Percentiles rank a stretch among this genome's conserved stretches.
These are phyloP conservation scores for Pythium phragmitis DNA, from an alignment of 352 stramenopile species.

Conservation along the genomic window DNA sequence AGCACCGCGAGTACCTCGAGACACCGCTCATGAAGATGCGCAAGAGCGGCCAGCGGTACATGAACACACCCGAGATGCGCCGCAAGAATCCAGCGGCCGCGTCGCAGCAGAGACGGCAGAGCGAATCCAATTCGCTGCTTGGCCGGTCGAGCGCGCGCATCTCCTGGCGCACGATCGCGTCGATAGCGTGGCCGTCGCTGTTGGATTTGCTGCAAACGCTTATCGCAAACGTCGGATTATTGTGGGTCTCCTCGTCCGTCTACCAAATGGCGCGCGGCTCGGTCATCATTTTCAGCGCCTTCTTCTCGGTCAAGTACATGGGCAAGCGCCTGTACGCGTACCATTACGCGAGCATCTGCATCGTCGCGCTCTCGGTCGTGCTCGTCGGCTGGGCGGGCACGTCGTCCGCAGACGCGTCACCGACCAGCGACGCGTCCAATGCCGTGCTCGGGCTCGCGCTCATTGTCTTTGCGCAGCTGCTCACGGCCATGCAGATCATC, in stretches of 20 bases:
- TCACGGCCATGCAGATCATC: conserved; percentile 88
- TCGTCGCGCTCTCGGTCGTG: conserved; percentile 62
- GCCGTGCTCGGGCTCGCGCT: conserved; percentile 66
- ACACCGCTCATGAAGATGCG: conserved; percentile 63
- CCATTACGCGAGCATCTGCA: conserved; percentile 80
- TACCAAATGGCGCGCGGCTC: conserved; percentile 90
- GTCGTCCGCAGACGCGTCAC: background rate
- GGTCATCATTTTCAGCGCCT: conserved; percentile 89
- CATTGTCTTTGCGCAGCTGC: conserved; percentile 75
- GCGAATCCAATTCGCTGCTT: conserved; percentile 39
- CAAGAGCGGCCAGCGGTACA: conserved; percentile 63
- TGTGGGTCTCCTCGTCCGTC: conserved; percentile 87
- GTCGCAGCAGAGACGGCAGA: conserved; percentile 8
- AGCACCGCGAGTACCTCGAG: conserved; percentile 46
- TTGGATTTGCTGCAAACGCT: conserved; percentile 85
- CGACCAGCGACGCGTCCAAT: conserved; percentile 30
- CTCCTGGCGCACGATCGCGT: conserved; percentile 42
- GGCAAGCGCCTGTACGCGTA: conserved; percentile 76
- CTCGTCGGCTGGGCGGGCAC: conserved; percentile 72
- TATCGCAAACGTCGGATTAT: conserved; percentile 81
- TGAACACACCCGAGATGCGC: conserved; percentile 42
- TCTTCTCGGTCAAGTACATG: conserved; percentile 83
- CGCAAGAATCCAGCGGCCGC: conserved; percentile 36
- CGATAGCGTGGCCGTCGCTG: conserved; percentile 67
- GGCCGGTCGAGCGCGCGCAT: conserved; percentile 23